Conservation (phyloP, 148 eudicot species). For the Arctostaphylos glauca region DNA sequence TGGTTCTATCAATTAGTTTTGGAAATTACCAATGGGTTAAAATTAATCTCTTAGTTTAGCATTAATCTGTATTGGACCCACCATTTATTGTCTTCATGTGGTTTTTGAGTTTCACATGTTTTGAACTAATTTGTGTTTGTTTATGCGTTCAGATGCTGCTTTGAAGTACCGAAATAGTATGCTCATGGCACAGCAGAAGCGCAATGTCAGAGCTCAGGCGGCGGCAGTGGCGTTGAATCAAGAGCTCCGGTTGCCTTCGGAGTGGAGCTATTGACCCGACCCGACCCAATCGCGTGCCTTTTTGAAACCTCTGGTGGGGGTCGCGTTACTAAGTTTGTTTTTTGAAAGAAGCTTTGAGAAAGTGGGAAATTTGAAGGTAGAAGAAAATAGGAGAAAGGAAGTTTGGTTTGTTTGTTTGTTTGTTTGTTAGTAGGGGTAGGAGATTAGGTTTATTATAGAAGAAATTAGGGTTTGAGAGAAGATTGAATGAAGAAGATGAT, state of each 20-base stretch:
- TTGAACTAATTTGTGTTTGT: background rate
- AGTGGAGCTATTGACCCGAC: conserved; percentile 48
- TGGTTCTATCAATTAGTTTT: no score
- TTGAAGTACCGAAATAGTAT: conserved; percentile 23
- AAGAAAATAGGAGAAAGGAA: no score
- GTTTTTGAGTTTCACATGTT: background rate
- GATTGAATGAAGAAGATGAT: background rate
- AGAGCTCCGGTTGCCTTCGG: conserved; percentile 47
- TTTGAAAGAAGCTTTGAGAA: background rate
- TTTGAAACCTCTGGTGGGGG: background rate
- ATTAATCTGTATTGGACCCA: background rate
- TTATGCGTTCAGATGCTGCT: conserved; percentile 20
- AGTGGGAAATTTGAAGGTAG: background rate
- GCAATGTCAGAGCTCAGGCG: conserved; percentile 11
- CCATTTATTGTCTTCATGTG: background rate
- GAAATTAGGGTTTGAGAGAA: background rate
- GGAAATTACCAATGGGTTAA: no score
- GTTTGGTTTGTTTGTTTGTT: background rate
- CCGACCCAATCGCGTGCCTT: background rate
- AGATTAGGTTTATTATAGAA: conserved; percentile 8
- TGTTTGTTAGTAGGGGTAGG: background rate
- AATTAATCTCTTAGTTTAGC: no score
- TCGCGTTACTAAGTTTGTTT: background rate
- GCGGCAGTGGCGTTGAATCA: background rate
- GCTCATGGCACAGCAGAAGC: conserved; percentile 22